A percentile compares a stretch with the other conserved stretches of the same genome.
phyloP scores from a whole-genome alignment of 164 flowering plant species.

The Piper longum region DNA sequence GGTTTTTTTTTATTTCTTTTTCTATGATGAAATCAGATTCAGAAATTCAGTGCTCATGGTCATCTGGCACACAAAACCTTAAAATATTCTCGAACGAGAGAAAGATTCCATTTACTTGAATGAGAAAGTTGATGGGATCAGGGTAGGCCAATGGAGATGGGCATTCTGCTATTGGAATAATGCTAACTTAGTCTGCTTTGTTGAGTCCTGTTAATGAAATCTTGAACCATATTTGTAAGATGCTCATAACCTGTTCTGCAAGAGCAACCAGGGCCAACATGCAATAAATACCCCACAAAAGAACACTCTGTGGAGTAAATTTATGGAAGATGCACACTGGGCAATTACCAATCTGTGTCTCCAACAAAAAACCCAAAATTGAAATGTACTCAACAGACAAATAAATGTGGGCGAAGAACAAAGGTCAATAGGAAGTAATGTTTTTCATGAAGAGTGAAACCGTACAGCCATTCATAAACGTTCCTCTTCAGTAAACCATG shows the following conservation, averaged over 20 bases:
- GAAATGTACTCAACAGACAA: background rate
- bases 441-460: background rate
- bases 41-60: background rate
- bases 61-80: background rate
- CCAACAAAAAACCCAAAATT: background rate
- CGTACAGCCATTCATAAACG: background rate
- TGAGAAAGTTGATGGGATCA: slow-evolving; percentile 1
- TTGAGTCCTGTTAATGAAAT: background rate
- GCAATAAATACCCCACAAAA: background rate
- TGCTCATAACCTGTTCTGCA: background rate
- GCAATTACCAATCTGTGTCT: background rate
- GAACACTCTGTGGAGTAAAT: background rate
- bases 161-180: background rate
- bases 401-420: background rate
- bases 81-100: background rate
- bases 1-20: too few relatives aligned
- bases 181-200: background rate
- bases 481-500: background rate
- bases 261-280: background rate
- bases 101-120: slow-evolving; percentile 3
- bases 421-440: background rate
- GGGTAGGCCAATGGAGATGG: background rate
- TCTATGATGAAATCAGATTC: background rate
- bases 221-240: background rate
- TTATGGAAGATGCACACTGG: background rate